A percentile compares a stretch with the other conserved stretches of the same genome.
phyloP scores from a whole-genome alignment of 345 rosid genomes.

The Litchi chinensis region DNA sequence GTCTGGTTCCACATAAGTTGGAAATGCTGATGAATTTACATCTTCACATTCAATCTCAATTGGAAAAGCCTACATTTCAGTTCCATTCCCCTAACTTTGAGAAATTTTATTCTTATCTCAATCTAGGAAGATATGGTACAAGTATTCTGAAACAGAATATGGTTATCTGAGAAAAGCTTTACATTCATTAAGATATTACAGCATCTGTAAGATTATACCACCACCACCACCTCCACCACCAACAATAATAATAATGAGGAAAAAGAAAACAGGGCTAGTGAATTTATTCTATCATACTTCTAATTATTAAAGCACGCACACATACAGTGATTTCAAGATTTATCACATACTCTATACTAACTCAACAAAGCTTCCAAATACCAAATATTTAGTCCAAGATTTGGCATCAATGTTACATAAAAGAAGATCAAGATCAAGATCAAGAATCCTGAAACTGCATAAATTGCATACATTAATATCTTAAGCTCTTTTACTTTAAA shows the following conservation, averaged over 20 bases:
- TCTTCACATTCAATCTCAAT: background rate
- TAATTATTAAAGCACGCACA: background rate
- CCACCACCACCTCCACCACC: background rate
- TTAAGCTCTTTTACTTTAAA: background rate
- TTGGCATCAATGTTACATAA: too few species aligned
- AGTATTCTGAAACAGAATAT: background rate
- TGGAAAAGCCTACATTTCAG: background rate
- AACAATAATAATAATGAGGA: background rate
- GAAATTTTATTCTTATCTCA: slow-evolving; percentile 2
- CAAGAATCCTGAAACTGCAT: background rate
- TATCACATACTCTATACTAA: background rate
- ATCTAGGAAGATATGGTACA: background rate
- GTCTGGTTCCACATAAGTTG: background rate
- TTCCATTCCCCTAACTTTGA: background rate
- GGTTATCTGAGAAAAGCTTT: background rate
- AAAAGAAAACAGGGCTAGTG: background rate
- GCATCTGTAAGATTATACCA: background rate
- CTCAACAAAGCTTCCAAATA: slow-evolving; percentile 1
- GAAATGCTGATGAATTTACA: background rate
- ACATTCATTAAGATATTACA: background rate
- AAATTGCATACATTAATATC: background rate
- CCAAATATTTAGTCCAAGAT: background rate
- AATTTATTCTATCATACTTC: background rate
- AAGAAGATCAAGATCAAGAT: background rate
- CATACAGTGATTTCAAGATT: background rate